Conservation (phyloP, 2,329 filamentous ascomycete genomes). For the Alternaria novae-zelandiae region DNA sequence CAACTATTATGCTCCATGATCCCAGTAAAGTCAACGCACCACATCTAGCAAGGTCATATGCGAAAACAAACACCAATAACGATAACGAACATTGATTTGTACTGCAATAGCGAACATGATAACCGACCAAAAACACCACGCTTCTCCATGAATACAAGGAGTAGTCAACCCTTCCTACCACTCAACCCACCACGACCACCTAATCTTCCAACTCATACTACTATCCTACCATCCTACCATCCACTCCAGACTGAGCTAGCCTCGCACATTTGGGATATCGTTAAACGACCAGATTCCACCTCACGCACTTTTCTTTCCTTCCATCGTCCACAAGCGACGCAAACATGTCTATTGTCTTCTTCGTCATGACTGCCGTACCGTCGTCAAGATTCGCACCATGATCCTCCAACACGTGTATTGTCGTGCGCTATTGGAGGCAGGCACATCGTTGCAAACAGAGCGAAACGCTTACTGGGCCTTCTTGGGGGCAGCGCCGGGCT, state of each 20-base stretch:
- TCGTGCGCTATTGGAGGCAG: constrained; percentile 21
- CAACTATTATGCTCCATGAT: neutral
- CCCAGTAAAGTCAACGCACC: neutral
- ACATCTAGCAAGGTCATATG: neutral
- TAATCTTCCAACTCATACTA: neutral
- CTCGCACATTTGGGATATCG: constrained; percentile 12
- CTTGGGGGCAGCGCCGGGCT: constrained; percentile 63
- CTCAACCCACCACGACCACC: neutral
- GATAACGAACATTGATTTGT: neutral
- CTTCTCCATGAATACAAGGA: neutral
- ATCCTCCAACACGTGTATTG: constrained; percentile 19
- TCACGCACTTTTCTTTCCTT: constrained; percentile 3
- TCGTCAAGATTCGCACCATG: constrained; percentile 31
- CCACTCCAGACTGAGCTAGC: neutral
- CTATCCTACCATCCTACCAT: neutral
- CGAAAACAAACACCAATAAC: neutral
- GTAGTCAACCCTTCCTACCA: neutral
- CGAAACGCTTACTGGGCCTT: constrained; percentile 60
- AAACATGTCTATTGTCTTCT: constrained; percentile 7
- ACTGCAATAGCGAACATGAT: neutral
- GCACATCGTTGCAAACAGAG: constrained; percentile 14
- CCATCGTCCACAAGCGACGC: neutral
- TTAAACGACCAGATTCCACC: constrained; percentile 5
- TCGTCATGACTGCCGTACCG: constrained; percentile 29
- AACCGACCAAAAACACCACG: neutral